Evolutionary conservation across 208 protist species (phyloP), one percentile per base, ranked within the genome.

Genomic region (Trypanosoma brucei): DNA sequence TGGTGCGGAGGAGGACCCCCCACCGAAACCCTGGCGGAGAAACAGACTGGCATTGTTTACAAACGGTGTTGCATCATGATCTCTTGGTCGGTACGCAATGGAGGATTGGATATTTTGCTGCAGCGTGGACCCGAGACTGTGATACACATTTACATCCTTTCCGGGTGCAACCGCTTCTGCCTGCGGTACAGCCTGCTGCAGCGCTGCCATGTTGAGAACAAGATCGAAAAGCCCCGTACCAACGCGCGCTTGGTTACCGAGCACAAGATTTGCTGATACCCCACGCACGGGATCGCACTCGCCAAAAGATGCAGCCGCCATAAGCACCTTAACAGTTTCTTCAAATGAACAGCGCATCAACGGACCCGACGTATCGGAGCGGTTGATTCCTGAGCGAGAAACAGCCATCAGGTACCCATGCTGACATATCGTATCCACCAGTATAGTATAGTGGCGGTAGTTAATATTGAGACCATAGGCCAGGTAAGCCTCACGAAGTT

Each of bases 281-380:
- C 98, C 98, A 9, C 76, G 81, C 36, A 99, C 72, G 30, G 86
- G 70, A 83, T 99, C 98, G 9, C 58, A 62, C 73, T 99, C 97
- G 14, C 91, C 83, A 78, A 98, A 98, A 3, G 83, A 83, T 30
- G 98, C 98, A 2, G 98, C 98, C 45, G 98, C 87, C 75, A 99
- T 93, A 9, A 99, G 89, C 50, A 99, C 97, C 62, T 99, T 99
- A 5, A 99, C 97, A 30, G 98, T 99, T 86, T 99, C 96, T 88
- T 99, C 99, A 76, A 99, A 99, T 14, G 98, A 99, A 79, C 86
- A 96, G 51, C 98, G 84, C 94, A 99, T 99, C 22, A 99, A 69
- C 5, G 97, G 90, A 56, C 98, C 98, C 11, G 95, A 97, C 39
- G 81, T 90, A 40, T 98, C 88, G 38, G 82, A 79, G 66, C 93